A percentile compares a stretch with the other conserved stretches of the same genome.
These are phyloP conservation scores for Stenogyne calaminthoides DNA, from an alignment of 305 asterid species.

Conservation along the genomic window DNA sequence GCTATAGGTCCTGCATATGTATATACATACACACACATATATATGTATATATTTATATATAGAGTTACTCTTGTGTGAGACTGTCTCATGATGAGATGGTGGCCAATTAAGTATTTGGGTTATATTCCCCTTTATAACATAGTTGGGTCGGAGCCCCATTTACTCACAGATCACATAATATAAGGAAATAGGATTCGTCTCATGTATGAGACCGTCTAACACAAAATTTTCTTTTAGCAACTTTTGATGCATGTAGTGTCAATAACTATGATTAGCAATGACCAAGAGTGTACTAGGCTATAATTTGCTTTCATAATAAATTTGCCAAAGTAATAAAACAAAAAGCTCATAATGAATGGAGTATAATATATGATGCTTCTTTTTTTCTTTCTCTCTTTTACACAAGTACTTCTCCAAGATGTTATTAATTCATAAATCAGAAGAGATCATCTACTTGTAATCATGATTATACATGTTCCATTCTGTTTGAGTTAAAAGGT, in stretches of 20 bases:
- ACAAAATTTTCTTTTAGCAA: background rate
- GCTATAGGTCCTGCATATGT: constrained; percentile 19
- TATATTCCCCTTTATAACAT: too few relatives aligned
- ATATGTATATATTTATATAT: background rate
- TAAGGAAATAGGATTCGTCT: too few relatives aligned
- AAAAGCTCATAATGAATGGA: background rate
- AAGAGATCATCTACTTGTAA: background rate
- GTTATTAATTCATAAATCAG: background rate
- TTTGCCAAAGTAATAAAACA: too few relatives aligned
- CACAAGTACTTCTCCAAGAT: background rate
- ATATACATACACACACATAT: background rate
- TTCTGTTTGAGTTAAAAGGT: background rate
- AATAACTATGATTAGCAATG: background rate
- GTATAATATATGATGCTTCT: background rate
- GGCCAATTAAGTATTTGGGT: too few relatives aligned
- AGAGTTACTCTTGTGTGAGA: background rate
- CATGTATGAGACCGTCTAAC: too few relatives aligned
- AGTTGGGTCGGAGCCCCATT: too few relatives aligned
- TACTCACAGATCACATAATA: too few relatives aligned
- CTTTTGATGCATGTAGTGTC: background rate
- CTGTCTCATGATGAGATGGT: too few relatives aligned
- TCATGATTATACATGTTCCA: background rate
- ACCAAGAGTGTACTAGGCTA: background rate
- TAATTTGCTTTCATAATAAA: background rate
- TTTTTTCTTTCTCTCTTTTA: background rate